Evolutionary conservation across 352 stramenopile genomes (phyloP).

Genomic region (Globisporangium polare): DNA sequence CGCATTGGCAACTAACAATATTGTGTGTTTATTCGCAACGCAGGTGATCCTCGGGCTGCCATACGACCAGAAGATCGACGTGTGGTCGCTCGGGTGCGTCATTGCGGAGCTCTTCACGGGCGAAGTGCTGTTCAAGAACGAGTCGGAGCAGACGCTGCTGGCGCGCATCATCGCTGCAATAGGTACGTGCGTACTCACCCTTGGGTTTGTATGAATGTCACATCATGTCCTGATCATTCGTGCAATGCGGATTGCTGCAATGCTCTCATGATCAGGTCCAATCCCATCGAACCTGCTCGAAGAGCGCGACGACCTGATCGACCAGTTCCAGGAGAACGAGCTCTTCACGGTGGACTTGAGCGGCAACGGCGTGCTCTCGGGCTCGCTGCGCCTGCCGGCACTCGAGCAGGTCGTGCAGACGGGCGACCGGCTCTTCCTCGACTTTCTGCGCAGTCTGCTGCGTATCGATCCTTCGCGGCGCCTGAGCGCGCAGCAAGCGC

Average conservation of each 20-base stretch:
- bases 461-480: conserved; percentile 59
- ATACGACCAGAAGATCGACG: conserved; percentile 85
- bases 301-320: conserved; percentile 40
- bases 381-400: conserved; percentile 27
- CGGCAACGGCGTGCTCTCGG: conserved; percentile 45
- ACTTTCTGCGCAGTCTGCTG: conserved; percentile 63
- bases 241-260: not conserved
- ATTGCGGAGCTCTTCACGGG: conserved; percentile 86
- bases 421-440: conserved; percentile 53
- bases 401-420: conserved; percentile 57
- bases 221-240: not conserved
- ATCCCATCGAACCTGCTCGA: conserved; percentile 60
- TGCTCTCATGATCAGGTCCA: conserved; percentile 27
- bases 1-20: conserved; percentile 24
- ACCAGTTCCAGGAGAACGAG: conserved; percentile 55
- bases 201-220: not conserved
- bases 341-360: conserved; percentile 46
- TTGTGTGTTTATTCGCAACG: not conserved
- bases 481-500: conserved; percentile 45
- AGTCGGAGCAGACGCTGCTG: conserved; percentile 90
- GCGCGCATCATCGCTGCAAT: conserved; percentile 86
- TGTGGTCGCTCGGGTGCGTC: conserved; percentile 89
- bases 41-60: conserved; percentile 95
- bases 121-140: conserved; percentile 85
- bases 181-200: conserved; percentile 24